phyloP scores from a whole-genome alignment of 75 land plant genomes.

The Pinus albicaulis region DNA sequence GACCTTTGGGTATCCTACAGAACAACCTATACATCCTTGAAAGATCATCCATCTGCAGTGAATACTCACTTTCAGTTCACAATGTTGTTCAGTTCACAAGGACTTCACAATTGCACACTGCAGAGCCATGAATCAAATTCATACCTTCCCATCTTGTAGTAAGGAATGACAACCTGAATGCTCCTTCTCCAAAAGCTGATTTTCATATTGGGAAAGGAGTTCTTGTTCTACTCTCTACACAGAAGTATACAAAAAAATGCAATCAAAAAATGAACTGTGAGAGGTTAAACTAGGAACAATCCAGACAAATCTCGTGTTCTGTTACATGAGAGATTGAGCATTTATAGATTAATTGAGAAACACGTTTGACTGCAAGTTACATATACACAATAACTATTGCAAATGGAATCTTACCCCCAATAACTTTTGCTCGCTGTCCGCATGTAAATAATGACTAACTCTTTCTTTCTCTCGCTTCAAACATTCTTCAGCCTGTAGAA shows the following conservation, averaged over 20 bases:
- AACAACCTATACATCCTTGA: conserved; percentile 91
- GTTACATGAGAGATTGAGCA: not conserved
- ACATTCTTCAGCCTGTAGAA: conserved; percentile 76
- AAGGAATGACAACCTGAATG: conserved; percentile 87
- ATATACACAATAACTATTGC: not conserved
- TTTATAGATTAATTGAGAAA: not conserved
- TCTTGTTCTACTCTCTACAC: conserved; percentile 86
- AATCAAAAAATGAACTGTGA: not conserved
- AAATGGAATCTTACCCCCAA: conserved; percentile 42
- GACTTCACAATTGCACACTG: not conserved
- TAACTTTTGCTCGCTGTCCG: conserved; percentile 71
- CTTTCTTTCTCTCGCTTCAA: conserved; percentile 80
- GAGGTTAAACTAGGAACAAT: not conserved
- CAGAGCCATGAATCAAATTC: no score
- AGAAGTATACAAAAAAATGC: conserved; percentile 1
- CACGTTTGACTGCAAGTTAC: not conserved
- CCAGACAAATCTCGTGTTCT: not conserved
- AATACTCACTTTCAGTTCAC: not conserved
- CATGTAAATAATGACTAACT: conserved; percentile 76
- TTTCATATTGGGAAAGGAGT: conserved; percentile 65
- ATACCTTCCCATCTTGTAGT: conserved; percentile 86
- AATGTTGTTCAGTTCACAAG: not conserved
- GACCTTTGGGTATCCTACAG: conserved; percentile 59
- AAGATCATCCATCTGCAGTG: conserved; percentile 70
- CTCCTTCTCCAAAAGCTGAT: conserved; percentile 83